phyloP scores from a whole-genome alignment of 176 grass and related monocot species.

The Juncus effusus region DNA sequence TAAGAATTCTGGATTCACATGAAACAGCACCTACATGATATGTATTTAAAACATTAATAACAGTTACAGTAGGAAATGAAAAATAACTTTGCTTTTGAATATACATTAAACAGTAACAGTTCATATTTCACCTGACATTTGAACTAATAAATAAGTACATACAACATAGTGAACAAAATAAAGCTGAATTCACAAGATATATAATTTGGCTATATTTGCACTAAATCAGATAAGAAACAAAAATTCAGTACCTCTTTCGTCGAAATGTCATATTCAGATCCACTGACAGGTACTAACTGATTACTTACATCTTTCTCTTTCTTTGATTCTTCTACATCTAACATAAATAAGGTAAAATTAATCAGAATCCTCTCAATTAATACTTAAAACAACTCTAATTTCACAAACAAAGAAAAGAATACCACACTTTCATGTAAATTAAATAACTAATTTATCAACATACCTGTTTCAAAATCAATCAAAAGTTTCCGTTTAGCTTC shows the following conservation, averaged over 20 bases:
- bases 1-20: background rate
- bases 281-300: conserved; percentile 1
- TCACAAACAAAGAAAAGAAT: background rate
- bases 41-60: too few species aligned
- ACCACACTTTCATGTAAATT: too few species aligned
- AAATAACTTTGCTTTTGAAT: too few species aligned
- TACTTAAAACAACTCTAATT: conserved; percentile 7
- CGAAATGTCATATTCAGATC: background rate
- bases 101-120: too few species aligned
- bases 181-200: background rate
- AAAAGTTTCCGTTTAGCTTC: conserved; percentile 42
- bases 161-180: background rate
- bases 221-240: too few species aligned
- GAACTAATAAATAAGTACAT: conserved; percentile 2
- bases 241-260: conserved; percentile 37
- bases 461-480: conserved; percentile 31
- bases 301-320: conserved; percentile 6
- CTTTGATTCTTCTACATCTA: conserved; percentile 13
- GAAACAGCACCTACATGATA: background rate
- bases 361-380: background rate
- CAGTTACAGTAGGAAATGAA: too few species aligned
- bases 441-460: too few species aligned
- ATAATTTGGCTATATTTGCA: too few species aligned
- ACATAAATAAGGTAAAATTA: background rate
- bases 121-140: too few species aligned